Base-by-base conservation (phyloP, 345 rosid species). In the Citrus australasica region DNA sequence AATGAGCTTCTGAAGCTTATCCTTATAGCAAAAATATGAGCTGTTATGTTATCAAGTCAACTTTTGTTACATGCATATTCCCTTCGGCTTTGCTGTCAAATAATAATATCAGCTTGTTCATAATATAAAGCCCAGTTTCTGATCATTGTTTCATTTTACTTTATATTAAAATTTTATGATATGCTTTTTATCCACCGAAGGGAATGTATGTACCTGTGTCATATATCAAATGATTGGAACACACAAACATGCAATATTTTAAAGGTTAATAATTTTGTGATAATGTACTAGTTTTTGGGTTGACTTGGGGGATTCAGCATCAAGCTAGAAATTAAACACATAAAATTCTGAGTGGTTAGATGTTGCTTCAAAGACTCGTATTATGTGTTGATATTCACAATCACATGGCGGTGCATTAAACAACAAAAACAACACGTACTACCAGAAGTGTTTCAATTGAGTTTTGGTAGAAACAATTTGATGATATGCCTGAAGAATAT, bases 31-130 rank as follows among this genome's bases (percentile, higher is more conserved):
- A 42, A 66, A 32, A 63, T 71, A 82, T 86, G 81, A 85, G 89
- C 91, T 88, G 89, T 77, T 75, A 14, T 68, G 53, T 40, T 24
- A 71, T 58, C 46, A 82, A 80, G 91, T 88, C 91, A 88, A 88
- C 87, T 73, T 30, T 28, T 42, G 74, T 72, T 27, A 6, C 27
- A 25, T 66, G 10, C 58, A 32, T 67, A 53, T 53, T 53, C 58
- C 22, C 7, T 16, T 16, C 2, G 55, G 56, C 46, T 73, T 35
- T 46, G 60, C 35, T 24, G 9, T 69, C 27, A 51, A 42, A 28
- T 70, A 7, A 27, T 58, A n/a, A 67, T 53, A 46, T 7, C 69
- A 65, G 42, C 24, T 37, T 38, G 67, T 13, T 11, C 17, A 46
- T 46, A 46, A 46, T 1, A 46, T 46, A 46, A 46, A 46, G 51